Base-by-base conservation (phyloP, 257 asterid genomes). In the Penstemon eatonii region DNA sequence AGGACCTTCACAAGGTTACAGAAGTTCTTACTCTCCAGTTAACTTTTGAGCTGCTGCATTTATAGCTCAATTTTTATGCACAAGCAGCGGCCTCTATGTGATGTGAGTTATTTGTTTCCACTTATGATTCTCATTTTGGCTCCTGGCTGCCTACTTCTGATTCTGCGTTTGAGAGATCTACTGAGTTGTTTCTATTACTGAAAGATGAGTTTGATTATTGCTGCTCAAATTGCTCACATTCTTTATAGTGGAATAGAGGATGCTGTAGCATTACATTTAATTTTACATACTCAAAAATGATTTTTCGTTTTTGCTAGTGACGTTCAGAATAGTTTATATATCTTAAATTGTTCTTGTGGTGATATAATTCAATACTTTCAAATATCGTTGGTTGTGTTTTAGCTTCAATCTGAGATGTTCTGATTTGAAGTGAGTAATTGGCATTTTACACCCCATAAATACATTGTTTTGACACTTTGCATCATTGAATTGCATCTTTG, bases 1-100 rank as follows among this genome's bases (percentile, higher is more conserved):
- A 71, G 96, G 99, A 73, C 97, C 96, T 56, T 90, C 96, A 59
- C 79, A 81, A 53, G 81, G 85, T 60, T 70, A 88, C 76, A 77
- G 96, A 76, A 90, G 90, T 79, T 79, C 99, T 33, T 93, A 93
- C 81, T 88, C 97, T 60, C 96, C 96, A 5, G 96, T 93, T 56
- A 68, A 87, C 52, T 93, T 93, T 76, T 93, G 92, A 85, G 33
- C 33, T 25, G 33, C 33, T 25, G 33, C 33, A 25, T 25, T 25
- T 25, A 25, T 25, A 25, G 33, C 33, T 25, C 33, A 25, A 25
- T 25, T 25, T 25, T 25, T 1, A 25, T 25, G 33, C 33, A 25
- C 18, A 15, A 15, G 18, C 18, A 15, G 18, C 33, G 33, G 33
- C 33, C 33, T 25, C 33, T 25, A 25, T 25, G 33, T 25, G 33